A percentile compares a stretch with the other conserved stretches of the same genome.
Evolutionary conservation across 805 yeast species (phyloP).

Genomic region (Pichia eremophila): DNA sequence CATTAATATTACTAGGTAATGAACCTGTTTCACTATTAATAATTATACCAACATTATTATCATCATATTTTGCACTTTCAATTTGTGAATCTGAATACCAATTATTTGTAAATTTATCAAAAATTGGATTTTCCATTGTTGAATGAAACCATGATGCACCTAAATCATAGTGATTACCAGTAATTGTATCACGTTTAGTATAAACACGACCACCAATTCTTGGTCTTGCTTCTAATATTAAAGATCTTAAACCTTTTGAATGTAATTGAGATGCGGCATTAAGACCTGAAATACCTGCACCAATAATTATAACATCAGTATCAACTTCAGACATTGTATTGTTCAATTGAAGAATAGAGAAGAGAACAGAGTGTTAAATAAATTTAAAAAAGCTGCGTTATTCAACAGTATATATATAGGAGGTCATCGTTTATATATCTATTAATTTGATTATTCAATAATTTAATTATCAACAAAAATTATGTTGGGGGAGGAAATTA

Average conservation of each 20-base stretch:
- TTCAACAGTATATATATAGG: no score
- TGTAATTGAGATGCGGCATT: constrained; percentile 36
- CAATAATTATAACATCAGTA: constrained; percentile 33
- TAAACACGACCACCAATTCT: constrained; percentile 38
- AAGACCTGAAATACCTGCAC: constrained; percentile 45
- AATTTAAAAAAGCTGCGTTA: not conserved
- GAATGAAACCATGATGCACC: constrained; percentile 54
- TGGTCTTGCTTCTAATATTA: constrained; percentile 38
- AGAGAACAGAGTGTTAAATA: not conserved
- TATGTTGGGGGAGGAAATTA: no score
- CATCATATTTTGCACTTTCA: constrained; percentile 23
- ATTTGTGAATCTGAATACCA: constrained; percentile 11
- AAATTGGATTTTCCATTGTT: constrained; percentile 31
- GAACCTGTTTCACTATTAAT: constrained; percentile 5
- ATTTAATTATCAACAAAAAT: no score
- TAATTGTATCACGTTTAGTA: constrained; percentile 17
- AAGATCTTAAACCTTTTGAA: constrained; percentile 25
- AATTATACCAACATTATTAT: constrained; percentile 12
- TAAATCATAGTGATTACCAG: constrained; percentile 30
- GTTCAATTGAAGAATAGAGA: not conserved
- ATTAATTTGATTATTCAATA: no score
- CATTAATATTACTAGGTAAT: constrained; percentile 21
- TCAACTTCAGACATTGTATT: not conserved
- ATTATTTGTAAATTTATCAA: constrained; percentile 22
- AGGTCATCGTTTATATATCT: no score